Conservation (phyloP, 768 basidiomycete genomes). For the Trametes cinnabarina region DNA sequence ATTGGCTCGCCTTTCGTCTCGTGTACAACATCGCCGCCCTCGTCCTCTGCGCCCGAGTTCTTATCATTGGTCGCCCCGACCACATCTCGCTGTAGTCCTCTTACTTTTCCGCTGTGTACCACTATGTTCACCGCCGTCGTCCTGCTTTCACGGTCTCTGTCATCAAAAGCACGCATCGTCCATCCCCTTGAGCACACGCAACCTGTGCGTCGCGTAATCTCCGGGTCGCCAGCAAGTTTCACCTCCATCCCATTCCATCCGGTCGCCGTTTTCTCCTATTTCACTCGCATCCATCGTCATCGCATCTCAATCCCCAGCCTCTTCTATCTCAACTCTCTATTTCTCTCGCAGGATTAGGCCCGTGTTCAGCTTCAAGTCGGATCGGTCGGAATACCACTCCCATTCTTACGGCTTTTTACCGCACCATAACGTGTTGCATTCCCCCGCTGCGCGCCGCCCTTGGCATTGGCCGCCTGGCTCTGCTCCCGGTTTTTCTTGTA, state of each 20-base stretch:
- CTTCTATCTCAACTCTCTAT: background rate
- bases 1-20: background rate
- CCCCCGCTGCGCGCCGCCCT: background rate
- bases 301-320: slow-evolving; percentile 5
- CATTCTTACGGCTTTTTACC: background rate
- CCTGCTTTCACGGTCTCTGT: slow-evolving; percentile 10
- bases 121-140: slow-evolving; percentile 6
- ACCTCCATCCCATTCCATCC: background rate
- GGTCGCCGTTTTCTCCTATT: slow-evolving; percentile 2
- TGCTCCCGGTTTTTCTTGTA: background rate
- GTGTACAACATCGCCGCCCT: slow-evolving; percentile 10
- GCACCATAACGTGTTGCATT: background rate
- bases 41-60: background rate
- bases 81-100: slow-evolving; percentile 13
- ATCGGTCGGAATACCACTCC: slow-evolving; percentile 14
- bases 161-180: slow-evolving; percentile 16
- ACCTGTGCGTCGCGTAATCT: slow-evolving; percentile 2
- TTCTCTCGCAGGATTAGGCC: slow-evolving; percentile 7
- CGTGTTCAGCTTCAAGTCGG: slow-evolving; percentile 13
- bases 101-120: slow-evolving; percentile 6
- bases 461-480: background rate
- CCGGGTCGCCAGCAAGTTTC: background rate
- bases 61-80: background rate
- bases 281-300: slow-evolving; percentile 3
- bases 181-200: background rate